Base-by-base conservation (phyloP, 2,329 filamentous ascomycete genomes). In the Alternaria sp. region DNA sequence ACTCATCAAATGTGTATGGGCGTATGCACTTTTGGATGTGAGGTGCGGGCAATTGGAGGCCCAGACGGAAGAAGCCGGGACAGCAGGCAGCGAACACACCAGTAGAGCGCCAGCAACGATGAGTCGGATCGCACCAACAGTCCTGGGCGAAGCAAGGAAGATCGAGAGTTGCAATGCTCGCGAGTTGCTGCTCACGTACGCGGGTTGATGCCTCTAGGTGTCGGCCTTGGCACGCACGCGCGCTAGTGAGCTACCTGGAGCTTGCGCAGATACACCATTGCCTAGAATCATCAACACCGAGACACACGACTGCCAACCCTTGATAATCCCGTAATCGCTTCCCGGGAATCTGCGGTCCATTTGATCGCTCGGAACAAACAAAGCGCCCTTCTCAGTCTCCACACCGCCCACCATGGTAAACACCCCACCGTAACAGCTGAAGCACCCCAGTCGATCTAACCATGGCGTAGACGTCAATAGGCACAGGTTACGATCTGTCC, bases 401-500 rank as follows among this genome's bases (percentile, higher is more conserved):
- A 49, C 49, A 60, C 57, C 43, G 13, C 28, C 51, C 71, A 72
- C 46, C 67, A 78, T 79, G 77, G 76, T 77, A 64, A 68, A 71
- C 65, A 65, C 44, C 56, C 62, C 23, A 46, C 47, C 46, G 51
- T 51, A 40, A 44, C 60, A 60, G 66, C 63, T 30, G 32, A 59
- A 44, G 44, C 32, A 30, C 25, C n/a, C 21, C n/a, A 36, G 19
- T 25, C 44, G 23, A 54, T 67, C 73, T 76, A 59, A 77, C 64
- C 7, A 66, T 59, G 66, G 23, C 53, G 36, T 59, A 99, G 96
- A 99, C 96, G 79, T 99, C 96, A 80, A 99, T 99, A 91, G 96
- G 96, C 80, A 99, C 96, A 77, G 96, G 96, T 79, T 99, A 99
- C 85, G 96, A 99, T 89, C 91, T 99, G 77, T 93, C 93, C 81